A percentile compares a stretch with the other conserved stretches of the same genome.
Evolutionary conservation across 225 moss, liverwort and hornwort species (phyloP).

Genomic region (Lunularia cruciata): DNA sequence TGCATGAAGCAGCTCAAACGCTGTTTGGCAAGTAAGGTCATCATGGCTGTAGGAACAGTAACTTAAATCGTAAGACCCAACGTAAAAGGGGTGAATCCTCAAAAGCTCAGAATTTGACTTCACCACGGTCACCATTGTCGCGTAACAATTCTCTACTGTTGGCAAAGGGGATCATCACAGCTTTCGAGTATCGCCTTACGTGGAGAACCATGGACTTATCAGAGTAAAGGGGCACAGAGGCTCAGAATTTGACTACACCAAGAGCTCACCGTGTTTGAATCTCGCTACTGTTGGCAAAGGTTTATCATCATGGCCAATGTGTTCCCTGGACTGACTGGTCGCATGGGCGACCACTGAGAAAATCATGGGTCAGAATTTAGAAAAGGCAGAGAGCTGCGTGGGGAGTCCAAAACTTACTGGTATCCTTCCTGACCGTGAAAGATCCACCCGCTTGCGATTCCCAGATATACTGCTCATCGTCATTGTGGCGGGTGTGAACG

Average conservation of each 20-base stretch:
- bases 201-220: neutral
- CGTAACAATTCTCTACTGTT: neutral
- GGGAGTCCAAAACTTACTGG: slow-evolving; percentile 23
- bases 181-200: neutral
- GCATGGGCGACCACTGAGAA: neutral
- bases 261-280: neutral
- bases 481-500: slow-evolving; percentile 47
- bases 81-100: no score
- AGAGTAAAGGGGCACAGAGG: neutral
- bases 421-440: slow-evolving; percentile 44
- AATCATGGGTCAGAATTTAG: neutral
- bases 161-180: neutral
- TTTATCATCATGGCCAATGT: neutral
- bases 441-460: slow-evolving; percentile 56
- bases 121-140: slow-evolving; percentile 14
- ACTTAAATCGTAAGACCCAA: no score
- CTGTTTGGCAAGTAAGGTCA: neutral
- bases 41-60: neutral
- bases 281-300: slow-evolving; percentile 8
- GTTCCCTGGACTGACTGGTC: no score
- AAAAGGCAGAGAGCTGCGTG: neutral
- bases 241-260: slow-evolving; percentile 18
- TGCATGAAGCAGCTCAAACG: neutral
- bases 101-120: slow-evolving; percentile 26
- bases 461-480: slow-evolving; percentile 50